Conservation (phyloP, 305 asterid genomes). For the Fraxinus paxiana region DNA sequence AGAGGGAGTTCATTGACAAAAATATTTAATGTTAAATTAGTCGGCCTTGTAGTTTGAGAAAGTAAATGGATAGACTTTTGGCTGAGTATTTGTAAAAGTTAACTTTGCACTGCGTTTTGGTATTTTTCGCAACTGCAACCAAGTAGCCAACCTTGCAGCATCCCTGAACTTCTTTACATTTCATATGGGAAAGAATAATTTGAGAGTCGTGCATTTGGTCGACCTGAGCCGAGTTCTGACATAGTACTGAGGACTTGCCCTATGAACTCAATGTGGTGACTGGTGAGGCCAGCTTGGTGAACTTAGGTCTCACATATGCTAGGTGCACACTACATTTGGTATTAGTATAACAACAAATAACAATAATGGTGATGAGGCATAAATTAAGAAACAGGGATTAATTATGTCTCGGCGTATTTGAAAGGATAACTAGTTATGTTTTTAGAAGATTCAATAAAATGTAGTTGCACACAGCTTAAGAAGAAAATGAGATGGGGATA, state of each 20-base stretch:
- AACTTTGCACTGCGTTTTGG: not conserved
- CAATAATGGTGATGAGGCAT: not conserved
- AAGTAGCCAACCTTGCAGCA: not conserved
- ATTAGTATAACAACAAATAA: not conserved
- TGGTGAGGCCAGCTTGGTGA: not conserved
- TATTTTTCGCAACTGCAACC: not conserved
- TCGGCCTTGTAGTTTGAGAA: not conserved
- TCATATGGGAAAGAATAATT: not conserved
- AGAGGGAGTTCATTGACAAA: not conserved
- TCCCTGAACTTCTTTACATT: not conserved
- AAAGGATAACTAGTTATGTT: not conserved
- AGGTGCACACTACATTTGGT: not conserved
- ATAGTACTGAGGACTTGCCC: not conserved
- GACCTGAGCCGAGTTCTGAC: not conserved
- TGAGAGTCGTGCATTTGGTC: not conserved
- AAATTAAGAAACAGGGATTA: not conserved
- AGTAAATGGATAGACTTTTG: not conserved
- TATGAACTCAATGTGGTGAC: not conserved
- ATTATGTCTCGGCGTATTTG: not conserved
- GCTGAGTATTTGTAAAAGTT: not conserved
- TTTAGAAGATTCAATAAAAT: not conserved
- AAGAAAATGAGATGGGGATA: not conserved
- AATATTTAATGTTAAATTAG: not conserved
- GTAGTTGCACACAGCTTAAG: not conserved
- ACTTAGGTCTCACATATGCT: not conserved